Conservation (phyloP, 2,329 filamentous ascomycete genomes). For the Plenodomus lindquistii region DNA sequence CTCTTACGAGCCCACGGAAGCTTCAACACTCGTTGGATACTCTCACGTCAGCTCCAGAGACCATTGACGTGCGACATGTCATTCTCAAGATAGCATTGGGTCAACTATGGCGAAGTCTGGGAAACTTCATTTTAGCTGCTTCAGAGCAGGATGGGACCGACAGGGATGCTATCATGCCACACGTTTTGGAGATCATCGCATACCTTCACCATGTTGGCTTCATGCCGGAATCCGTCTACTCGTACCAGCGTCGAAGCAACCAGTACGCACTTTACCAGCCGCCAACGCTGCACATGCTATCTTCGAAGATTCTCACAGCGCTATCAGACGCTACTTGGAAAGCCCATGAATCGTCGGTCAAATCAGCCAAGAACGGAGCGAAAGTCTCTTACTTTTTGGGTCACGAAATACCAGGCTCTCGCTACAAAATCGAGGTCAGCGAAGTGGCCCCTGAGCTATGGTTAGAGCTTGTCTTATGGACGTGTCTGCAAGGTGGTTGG, state of each 20-base stretch:
- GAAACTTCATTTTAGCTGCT: slow-evolving; percentile 49
- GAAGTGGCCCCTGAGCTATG: slow-evolving; percentile 53
- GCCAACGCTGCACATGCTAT: slow-evolving; percentile 53
- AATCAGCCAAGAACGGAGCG: slow-evolving; percentile 28
- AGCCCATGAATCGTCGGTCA: slow-evolving; percentile 48
- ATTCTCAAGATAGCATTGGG: slow-evolving; percentile 46
- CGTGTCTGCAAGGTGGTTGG: slow-evolving; percentile 55
- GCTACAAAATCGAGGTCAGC: slow-evolving; percentile 46
- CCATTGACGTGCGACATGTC: slow-evolving; percentile 20
- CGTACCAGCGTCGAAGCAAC: slow-evolving; percentile 40
- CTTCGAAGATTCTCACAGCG: slow-evolving; percentile 53
- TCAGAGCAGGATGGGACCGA: slow-evolving; percentile 21
- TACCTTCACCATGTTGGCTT: slow-evolving; percentile 52
- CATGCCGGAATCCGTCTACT: slow-evolving; percentile 53
- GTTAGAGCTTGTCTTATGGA: slow-evolving; percentile 58
- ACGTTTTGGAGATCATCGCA: slow-evolving; percentile 54
- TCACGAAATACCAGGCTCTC: slow-evolving; percentile 50
- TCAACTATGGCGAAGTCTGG: slow-evolving; percentile 52
- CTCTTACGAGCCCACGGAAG: slow-evolving; percentile 15
- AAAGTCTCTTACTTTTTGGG: slow-evolving; percentile 48
- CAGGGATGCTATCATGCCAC: slow-evolving; percentile 43
- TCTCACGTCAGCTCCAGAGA: slow-evolving; percentile 30
- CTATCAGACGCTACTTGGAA: slow-evolving; percentile 56
- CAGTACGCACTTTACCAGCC: slow-evolving; percentile 50
- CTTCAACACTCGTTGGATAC: slow-evolving; percentile 26